phyloP scores from a whole-genome alignment of 2,329 filamentous ascomycete genomes.

The Phyllosticta citribraziliensis region DNA sequence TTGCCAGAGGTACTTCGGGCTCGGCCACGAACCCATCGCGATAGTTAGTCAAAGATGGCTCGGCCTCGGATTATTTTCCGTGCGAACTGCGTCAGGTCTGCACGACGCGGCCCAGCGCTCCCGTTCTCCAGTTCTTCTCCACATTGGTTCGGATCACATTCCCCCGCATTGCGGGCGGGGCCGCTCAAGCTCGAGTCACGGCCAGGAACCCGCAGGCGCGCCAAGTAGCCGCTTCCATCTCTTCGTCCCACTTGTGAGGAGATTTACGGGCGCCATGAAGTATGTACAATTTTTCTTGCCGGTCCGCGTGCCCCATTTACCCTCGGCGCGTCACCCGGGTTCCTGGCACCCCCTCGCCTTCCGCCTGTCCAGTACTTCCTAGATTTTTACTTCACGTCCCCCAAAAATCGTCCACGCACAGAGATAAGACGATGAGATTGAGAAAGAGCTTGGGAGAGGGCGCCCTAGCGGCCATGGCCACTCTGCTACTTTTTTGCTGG shows the following conservation, averaged over 20 bases:
- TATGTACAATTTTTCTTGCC: background rate
- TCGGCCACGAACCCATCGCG: background rate
- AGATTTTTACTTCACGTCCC: too few species aligned
- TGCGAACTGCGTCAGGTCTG: background rate
- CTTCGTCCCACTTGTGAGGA: background rate
- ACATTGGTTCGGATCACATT: background rate
- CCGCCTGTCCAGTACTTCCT: too few species aligned
- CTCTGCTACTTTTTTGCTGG: background rate
- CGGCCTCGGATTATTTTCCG: background rate
- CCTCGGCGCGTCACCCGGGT: background rate
- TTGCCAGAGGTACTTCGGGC: background rate
- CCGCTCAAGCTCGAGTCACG: background rate
- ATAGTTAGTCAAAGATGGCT: background rate
- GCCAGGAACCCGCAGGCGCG: background rate
- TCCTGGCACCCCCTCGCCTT: too few species aligned
- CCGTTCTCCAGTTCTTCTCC: background rate
- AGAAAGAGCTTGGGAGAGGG: background rate
- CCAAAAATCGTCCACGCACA: too few species aligned
- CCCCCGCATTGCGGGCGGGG: background rate
- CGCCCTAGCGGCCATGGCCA: background rate
- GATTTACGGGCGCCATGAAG: background rate
- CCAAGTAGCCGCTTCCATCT: background rate
- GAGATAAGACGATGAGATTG: background rate
- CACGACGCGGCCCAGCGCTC: background rate
- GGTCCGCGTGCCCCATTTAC: background rate